phyloP scores from a whole-genome alignment of 2,329 filamentous ascomycete species.

The Leptographium wingfieldii region DNA sequence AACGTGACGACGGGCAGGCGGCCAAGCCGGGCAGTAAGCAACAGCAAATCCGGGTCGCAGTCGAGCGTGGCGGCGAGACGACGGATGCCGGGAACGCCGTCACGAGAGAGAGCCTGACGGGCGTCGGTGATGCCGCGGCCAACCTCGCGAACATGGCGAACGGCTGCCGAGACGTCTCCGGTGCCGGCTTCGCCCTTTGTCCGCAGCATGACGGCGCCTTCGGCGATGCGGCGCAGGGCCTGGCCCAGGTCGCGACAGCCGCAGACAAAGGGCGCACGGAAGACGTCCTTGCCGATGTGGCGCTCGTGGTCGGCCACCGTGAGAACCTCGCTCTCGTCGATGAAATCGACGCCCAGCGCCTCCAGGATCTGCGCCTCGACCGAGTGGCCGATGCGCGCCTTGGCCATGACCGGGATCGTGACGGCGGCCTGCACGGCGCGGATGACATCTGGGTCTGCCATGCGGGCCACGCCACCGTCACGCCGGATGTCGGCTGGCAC shows the following conservation, averaged over 20 bases:
- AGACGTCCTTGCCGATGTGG: constrained; percentile 83
- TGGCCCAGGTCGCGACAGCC: constrained; percentile 91
- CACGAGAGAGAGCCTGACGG: constrained; percentile 54
- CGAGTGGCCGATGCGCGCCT: constrained; percentile 93
- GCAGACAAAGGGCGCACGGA: constrained; percentile 84
- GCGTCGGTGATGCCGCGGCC: constrained; percentile 71
- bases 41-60: constrained; percentile 64
- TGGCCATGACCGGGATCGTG: constrained; percentile 98
- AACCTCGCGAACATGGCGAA: constrained; percentile 89
- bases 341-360: constrained; percentile 89
- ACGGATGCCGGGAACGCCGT: constrained; percentile 42
- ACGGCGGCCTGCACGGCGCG: constrained; percentile 89
- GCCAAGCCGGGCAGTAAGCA: constrained; percentile 76
- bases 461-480: constrained; percentile 87
- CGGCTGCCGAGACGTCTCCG: constrained; percentile 92
- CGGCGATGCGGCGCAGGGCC: constrained; percentile 76
- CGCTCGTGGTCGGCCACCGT: constrained; percentile 83
- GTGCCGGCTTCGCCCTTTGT: constrained; percentile 98
- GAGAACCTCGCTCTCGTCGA: constrained; percentile 95
- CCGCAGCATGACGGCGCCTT: constrained; percentile 96
- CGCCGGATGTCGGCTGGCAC: constrained; percentile 92
- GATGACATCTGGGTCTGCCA: constrained; percentile 93
- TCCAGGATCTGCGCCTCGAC: constrained; percentile 98
- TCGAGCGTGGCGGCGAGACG: constrained; percentile 72
- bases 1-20: constrained; percentile 95